Percentiles rank a stretch among this genome's conserved stretches.
Conservation (phyloP, 345 rosid species). For the Corymbia maculata region DNA sequence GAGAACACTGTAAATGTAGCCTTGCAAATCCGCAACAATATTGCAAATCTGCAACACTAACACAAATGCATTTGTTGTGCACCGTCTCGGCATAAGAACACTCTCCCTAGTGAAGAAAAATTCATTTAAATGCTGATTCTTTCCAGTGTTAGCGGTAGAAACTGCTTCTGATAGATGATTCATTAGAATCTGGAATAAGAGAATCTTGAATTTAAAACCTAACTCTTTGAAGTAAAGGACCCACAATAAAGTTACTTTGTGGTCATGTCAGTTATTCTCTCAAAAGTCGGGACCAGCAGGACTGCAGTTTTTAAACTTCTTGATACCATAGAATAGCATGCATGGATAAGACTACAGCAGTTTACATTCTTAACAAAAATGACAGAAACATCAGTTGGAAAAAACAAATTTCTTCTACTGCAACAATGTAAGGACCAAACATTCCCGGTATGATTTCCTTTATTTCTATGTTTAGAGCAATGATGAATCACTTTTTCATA, state of each 20-base stretch:
- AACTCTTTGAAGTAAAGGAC: not conserved
- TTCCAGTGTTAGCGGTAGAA: not conserved
- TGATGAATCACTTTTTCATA: conserved; percentile 8
- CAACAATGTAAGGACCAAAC: not conserved
- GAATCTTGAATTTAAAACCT: not conserved
- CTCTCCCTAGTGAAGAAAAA: not conserved
- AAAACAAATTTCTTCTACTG: not conserved
- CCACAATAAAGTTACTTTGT: not conserved
- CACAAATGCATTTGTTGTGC: not conserved
- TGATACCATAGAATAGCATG: not conserved
- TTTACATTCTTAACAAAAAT: not conserved
- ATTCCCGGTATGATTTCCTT: not conserved
- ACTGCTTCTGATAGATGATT: not conserved
- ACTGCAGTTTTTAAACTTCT: not conserved
- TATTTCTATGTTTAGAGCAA: not conserved
- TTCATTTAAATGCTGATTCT: not conserved
- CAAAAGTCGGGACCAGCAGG: not conserved
- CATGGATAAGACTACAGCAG: not conserved
- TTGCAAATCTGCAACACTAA: not conserved
- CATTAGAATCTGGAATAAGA: not conserved
- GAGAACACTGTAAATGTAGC: not conserved
- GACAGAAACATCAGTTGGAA: not conserved
- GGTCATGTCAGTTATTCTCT: not conserved
- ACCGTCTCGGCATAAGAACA: not conserved
- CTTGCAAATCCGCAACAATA: not conserved